These are phyloP conservation scores for Hypomyces rosellus DNA, from an alignment of 2,329 filamentous ascomycete species.

Conservation along the genomic window DNA sequence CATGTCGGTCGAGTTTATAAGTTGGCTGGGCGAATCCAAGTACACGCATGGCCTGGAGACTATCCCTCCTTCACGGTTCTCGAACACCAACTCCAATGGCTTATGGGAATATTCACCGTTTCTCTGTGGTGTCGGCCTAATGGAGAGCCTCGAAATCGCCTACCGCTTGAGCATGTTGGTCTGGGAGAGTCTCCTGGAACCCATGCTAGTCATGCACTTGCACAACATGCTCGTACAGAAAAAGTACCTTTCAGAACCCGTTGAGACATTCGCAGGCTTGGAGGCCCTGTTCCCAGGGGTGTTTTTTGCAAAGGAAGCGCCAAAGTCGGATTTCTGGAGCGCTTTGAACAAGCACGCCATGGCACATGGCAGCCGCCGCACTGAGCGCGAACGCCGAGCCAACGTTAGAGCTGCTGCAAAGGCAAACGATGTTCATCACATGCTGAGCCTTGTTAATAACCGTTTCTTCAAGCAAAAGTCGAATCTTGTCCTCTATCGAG, in stretches of 20 bases:
- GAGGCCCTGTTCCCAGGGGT: constrained; percentile 13
- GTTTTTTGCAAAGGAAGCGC: constrained; percentile 10
- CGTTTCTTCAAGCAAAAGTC: constrained; percentile 30
- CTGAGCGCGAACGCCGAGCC: background rate
- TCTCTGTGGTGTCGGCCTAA: constrained; percentile 39
- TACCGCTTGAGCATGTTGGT: constrained; percentile 29
- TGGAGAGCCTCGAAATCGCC: constrained; percentile 36
- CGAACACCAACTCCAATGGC: constrained; percentile 33
- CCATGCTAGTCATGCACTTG: constrained; percentile 35
- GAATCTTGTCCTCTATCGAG: constrained; percentile 22
- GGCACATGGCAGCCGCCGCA: background rate
- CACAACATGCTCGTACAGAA: constrained; percentile 42
- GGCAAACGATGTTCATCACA: background rate
- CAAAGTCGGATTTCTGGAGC: constrained; percentile 10
- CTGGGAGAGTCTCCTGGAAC: constrained; percentile 35
- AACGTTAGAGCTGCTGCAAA: background rate
- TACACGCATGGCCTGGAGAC: constrained; percentile 9
- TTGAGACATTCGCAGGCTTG: constrained; percentile 27
- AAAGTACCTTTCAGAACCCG: constrained; percentile 28
- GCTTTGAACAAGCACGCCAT: constrained; percentile 1
- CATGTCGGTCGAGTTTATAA: constrained; percentile 11
- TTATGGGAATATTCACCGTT: constrained; percentile 44
- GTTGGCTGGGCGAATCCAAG: constrained; percentile 15
- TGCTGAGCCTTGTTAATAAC: constrained; percentile 13
- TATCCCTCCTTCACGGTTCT: constrained; percentile 37